Evolutionary conservation across 306 rosid species (phyloP).

Genomic region (Acacia melanoxylon): DNA sequence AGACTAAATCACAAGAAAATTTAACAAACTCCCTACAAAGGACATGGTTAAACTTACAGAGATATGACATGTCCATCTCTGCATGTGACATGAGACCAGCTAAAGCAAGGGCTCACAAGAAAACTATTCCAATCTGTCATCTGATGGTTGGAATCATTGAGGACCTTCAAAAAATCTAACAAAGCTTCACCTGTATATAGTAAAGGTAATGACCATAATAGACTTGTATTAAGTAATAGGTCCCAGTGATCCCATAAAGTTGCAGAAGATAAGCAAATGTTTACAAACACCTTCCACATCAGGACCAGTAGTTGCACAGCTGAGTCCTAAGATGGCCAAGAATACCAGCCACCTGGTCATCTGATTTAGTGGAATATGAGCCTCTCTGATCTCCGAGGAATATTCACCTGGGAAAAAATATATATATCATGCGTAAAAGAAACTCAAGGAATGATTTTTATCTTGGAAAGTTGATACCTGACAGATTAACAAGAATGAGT

Average conservation of each 20-base stretch:
- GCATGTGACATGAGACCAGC: constrained; percentile 85
- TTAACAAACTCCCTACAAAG: background rate
- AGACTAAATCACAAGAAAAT: constrained; percentile 31
- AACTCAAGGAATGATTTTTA: background rate
- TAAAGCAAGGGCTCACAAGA: constrained; percentile 86
- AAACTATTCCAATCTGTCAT: constrained; percentile 66
- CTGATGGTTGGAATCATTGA: constrained; percentile 65
- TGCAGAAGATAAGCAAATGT: background rate
- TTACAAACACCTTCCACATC: constrained; percentile 73
- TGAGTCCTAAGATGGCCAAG: constrained; percentile 41
- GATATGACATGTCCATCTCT: constrained; percentile 72
- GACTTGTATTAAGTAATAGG: background rate
- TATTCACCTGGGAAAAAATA: constrained; percentile 13
- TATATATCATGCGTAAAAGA: background rate
- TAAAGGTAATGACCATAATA: constrained; percentile 16
- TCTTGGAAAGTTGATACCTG: background rate
- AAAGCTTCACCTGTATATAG: constrained; percentile 74
- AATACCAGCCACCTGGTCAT: constrained; percentile 55
- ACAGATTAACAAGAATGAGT: background rate
- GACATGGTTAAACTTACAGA: constrained; percentile 59
- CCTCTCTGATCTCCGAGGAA: constrained; percentile 36
- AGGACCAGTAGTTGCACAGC: constrained; percentile 58
- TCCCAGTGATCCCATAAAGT: background rate
- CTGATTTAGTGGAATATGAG: constrained; percentile 40
- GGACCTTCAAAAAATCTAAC: constrained; percentile 52